Conservation (phyloP, 2,329 filamentous ascomycete genomes). For the Sporothrix pseudoabietina region DNA sequence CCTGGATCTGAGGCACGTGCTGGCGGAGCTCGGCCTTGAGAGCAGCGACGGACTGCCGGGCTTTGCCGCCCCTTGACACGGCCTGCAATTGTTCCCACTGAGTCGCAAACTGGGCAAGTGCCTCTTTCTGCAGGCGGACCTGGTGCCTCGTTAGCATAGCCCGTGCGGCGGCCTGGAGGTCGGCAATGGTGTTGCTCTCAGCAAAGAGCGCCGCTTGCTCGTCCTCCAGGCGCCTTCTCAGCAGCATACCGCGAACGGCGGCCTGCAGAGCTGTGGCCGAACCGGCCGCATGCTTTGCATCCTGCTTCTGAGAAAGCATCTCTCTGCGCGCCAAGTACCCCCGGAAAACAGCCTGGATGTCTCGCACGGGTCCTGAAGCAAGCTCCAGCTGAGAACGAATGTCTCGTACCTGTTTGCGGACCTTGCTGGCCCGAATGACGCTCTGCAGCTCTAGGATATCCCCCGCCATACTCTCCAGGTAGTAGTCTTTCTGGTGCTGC, state of each 20-base stretch:
- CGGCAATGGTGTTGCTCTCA: constrained; percentile 53
- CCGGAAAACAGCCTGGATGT: constrained; percentile 66
- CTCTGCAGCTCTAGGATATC: constrained; percentile 81
- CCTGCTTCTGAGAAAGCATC: constrained; percentile 57
- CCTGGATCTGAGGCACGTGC: constrained; percentile 49
- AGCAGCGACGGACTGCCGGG: constrained; percentile 49
- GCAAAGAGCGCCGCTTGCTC: constrained; percentile 57
- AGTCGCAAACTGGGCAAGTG: constrained; percentile 53
- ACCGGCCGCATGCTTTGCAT: constrained; percentile 55
- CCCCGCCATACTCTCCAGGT: constrained; percentile 70
- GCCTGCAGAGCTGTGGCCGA: constrained; percentile 65
- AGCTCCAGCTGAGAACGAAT: constrained; percentile 61
- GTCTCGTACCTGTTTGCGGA: constrained; percentile 59
- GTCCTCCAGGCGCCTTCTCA: constrained; percentile 58
- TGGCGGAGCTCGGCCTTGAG: constrained; percentile 54
- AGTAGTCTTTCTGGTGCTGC: constrained; percentile 62
- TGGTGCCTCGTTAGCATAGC: constrained; percentile 62
- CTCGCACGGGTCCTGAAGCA: constrained; percentile 64
- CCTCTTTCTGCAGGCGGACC: constrained; percentile 54
- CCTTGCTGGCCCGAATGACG: constrained; percentile 70
- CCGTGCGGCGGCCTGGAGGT: constrained; percentile 67
- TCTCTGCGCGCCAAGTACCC: constrained; percentile 66
- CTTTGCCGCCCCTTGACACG: constrained; percentile 51
- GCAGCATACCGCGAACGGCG: constrained; percentile 66
- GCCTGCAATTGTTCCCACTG: constrained; percentile 56